phyloP scores from a whole-genome alignment of 2,329 filamentous ascomycete genomes.

The Epichloe glyceriae region DNA sequence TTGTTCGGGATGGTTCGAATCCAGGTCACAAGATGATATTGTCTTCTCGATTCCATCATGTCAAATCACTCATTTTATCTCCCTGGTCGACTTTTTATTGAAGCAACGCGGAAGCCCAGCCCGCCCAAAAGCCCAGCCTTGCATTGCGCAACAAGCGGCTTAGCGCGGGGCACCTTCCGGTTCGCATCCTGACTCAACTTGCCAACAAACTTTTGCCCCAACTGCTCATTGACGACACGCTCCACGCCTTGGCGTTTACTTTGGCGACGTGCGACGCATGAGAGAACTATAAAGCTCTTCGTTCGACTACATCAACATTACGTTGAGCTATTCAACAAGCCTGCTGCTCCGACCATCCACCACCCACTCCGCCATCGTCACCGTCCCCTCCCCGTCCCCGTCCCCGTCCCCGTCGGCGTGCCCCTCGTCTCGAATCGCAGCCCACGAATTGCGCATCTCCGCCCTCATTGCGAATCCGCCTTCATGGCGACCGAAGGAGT shows the following conservation, averaged over 20 bases:
- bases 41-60: too few species aligned
- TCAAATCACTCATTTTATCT: too few species aligned
- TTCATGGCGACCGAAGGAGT: constrained; percentile 21
- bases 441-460: not conserved
- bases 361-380: not conserved
- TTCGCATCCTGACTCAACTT: constrained; percentile 21
- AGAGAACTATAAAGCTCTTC: not conserved
- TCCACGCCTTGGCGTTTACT: not conserved
- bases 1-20: too few species aligned
- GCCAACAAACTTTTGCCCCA: constrained; percentile 12
- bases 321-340: not conserved
- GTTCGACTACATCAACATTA: not conserved
- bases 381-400: not conserved
- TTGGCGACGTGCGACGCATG: not conserved
- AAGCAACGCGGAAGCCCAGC: too few species aligned
- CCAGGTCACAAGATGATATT: too few species aligned
- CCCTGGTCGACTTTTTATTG: too few species aligned
- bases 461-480: not conserved
- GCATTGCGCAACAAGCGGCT: not conserved
- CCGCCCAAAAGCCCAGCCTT: not conserved
- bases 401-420: not conserved
- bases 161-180: constrained; percentile 21
- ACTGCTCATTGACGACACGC: not conserved
- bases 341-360: not conserved
- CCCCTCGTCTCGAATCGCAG: not conserved